Percentiles rank a stretch among this genome's conserved stretches.
These are phyloP conservation scores for Carpinus viminea DNA, from an alignment of 306 rosid genomes.

Conservation along the genomic window DNA sequence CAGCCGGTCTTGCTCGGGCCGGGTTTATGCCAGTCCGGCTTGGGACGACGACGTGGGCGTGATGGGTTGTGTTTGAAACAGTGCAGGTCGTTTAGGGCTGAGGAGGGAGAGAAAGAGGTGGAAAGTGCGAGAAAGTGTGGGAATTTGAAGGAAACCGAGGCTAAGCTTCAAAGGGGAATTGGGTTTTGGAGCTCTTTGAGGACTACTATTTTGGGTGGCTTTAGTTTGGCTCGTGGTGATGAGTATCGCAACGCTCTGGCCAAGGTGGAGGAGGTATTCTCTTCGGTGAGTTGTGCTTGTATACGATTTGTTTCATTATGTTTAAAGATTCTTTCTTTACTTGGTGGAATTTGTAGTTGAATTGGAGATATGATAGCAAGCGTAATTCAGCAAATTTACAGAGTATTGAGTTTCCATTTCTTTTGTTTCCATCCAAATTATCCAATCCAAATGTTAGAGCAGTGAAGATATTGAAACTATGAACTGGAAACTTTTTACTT, in stretches of 20 bases:
- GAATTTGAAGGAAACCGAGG: slow-evolving; percentile 45
- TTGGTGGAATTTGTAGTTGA: background rate
- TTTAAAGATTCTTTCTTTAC: background rate
- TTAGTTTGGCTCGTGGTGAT: slow-evolving; percentile 48
- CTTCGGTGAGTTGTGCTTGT: slow-evolving; percentile 52
- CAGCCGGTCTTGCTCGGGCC: slow-evolving; percentile 29
- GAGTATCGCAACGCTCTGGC: slow-evolving; percentile 61
- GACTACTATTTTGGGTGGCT: slow-evolving; percentile 48
- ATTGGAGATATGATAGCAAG: background rate
- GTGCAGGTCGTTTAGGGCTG: slow-evolving; percentile 65
- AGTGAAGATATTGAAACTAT: background rate
- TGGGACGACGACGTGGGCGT: slow-evolving; percentile 36
- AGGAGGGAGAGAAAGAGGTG: slow-evolving; percentile 52
- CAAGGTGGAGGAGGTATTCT: slow-evolving; percentile 66
- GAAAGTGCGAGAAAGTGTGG: slow-evolving; percentile 29
- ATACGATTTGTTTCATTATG: background rate
- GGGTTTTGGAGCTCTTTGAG: slow-evolving; percentile 68
- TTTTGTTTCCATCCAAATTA: background rate
- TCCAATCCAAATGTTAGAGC: background rate
- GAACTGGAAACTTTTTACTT: too few relatives aligned
- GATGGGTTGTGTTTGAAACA: slow-evolving; percentile 43
- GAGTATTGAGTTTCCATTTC: background rate
- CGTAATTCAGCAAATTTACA: background rate
- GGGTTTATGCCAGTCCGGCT: slow-evolving; percentile 35
- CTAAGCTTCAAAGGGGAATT: slow-evolving; percentile 36